phyloP scores from a whole-genome alignment of 306 rosid genomes.

The Sesbania bispinosa region DNA sequence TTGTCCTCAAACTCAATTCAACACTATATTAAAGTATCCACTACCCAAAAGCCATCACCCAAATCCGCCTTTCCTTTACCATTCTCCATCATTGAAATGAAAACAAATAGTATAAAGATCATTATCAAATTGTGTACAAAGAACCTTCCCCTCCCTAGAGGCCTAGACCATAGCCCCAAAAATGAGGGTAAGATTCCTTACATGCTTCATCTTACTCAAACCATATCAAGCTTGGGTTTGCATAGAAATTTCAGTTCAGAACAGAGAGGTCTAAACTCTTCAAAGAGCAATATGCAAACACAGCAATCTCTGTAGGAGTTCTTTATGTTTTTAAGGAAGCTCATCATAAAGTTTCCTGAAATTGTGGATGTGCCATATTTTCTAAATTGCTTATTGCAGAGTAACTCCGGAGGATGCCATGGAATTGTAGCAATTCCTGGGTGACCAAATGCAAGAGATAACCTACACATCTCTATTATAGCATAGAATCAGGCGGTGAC shows the following conservation, averaged over 20 bases:
- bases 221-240: background rate
- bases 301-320: slow-evolving; percentile 2
- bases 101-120: background rate
- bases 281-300: background rate
- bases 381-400: too few species aligned
- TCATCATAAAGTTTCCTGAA: background rate
- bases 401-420: too few species aligned
- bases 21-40: background rate
- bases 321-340: background rate
- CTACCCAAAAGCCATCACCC: background rate
- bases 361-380: background rate
- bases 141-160: background rate
- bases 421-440: background rate
- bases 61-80: too few species aligned
- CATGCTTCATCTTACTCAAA: background rate
- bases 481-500: background rate
- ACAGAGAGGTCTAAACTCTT: background rate
- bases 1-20: background rate
- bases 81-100: too few species aligned
- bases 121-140: background rate
- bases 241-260: background rate
- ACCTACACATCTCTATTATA: background rate
- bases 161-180: background rate
- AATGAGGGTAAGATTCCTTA: background rate
- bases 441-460: background rate